Percentiles rank a stretch among this genome's conserved stretches.
Conservation (phyloP, 78 protist genomes). For the Dictyostelium discoideum region DNA sequence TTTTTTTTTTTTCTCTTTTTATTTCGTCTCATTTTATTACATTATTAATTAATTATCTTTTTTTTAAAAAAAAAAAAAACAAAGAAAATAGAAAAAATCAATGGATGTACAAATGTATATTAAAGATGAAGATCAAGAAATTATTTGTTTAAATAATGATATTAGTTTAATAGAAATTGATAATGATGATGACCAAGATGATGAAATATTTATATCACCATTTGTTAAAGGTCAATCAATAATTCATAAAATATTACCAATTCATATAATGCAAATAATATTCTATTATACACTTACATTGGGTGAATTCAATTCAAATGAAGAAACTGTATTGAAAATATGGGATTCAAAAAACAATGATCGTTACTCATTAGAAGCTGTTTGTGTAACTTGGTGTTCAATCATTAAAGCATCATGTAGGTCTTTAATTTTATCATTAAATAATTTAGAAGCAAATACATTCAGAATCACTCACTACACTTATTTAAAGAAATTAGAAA, state of each 20-base stretch:
- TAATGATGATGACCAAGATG: not conserved
- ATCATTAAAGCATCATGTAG: not conserved
- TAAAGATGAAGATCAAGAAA: not conserved
- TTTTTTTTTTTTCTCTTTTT: too few species aligned
- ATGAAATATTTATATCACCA: not conserved
- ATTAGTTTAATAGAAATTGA: not conserved
- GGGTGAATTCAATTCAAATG: not conserved
- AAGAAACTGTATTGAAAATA: not conserved
- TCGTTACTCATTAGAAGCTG: not conserved
- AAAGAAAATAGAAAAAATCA: too few species aligned
- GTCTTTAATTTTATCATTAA: not conserved
- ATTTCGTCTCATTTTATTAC: too few species aligned
- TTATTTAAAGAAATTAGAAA: not conserved
- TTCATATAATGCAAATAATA: not conserved
- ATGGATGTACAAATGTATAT: not conserved
- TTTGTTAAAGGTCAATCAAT: not conserved
- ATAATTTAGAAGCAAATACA: not conserved
- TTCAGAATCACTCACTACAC: not conserved
- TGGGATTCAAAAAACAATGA: not conserved
- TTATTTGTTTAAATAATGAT: not conserved
- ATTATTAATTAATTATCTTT: too few species aligned
- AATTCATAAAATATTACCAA: not conserved
- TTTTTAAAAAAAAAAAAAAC: too few species aligned
- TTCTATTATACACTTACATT: not conserved
- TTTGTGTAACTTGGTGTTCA: constrained; percentile 2